Evolutionary conservation across 805 yeast species (phyloP), one percentile per base, ranked within the genome.

Genomic region (Pichia thaimueangensis): DNA sequence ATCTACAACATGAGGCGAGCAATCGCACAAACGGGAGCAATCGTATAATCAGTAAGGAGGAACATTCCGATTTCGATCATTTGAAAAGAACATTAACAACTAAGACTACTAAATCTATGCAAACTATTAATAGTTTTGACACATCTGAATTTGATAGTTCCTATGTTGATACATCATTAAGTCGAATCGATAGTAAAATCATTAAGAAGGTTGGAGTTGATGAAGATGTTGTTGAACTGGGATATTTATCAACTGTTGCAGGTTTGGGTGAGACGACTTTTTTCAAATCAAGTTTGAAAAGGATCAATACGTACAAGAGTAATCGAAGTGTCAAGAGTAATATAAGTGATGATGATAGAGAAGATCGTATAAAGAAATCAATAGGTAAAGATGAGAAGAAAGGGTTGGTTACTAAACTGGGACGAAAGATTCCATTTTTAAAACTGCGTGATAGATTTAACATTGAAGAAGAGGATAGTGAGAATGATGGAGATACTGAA

Each of bases 261-360:
- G 71, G 68, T 15, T 56, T 57, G 23, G 69, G 69, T 30, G 74
- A 69, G 38, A 66, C 71, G 2, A 52, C 64, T 1, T 65, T 69
- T 43, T 69, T 57, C 30, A 50, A 48, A 13, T 20, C 41, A 21
- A 35, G 13, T 21, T 37, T 25, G 23, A 37, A 13, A 22, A 35
- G 20, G 16, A 23, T 12, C 10, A 31, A 19, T 29, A 30, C 28
- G 25, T 12, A 35, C 8, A 29, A 28, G 11, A 37, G 33, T 21
- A 24, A 19, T 6, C 17, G 23, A 12, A 40, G 37, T 13, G 13
- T 12, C 11, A 30, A 22, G 13, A 22, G n/a, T n/a, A n/a, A n/a
- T n/a, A n/a, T n/a, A n/a, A n/a, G n/a, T n/a, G n/a, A n/a, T n/a
- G n/a, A n/a, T n/a, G n/a, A n/a, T n/a, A n/a, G n/a, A n/a, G n/a